phyloP scores from a whole-genome alignment of 257 asterid genomes.

The Verbena officinalis region DNA sequence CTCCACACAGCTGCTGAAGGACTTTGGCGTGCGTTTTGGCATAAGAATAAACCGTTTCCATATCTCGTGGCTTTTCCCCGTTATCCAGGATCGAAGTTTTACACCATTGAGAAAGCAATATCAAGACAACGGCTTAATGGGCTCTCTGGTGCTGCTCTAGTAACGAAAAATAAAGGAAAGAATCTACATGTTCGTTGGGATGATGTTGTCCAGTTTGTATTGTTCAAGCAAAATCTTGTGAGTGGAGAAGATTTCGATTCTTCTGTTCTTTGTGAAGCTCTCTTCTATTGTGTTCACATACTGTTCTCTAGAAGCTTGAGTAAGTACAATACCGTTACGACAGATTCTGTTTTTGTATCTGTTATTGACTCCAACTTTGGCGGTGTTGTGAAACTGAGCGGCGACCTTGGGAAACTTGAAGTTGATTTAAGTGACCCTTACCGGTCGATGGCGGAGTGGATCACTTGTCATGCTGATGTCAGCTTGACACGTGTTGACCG shows the following conservation, averaged over 20 bases:
- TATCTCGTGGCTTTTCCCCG: conserved; percentile 64
- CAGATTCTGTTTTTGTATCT: conserved; percentile 61
- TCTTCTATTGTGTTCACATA: conserved; percentile 67
- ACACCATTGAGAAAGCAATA: conserved; percentile 68
- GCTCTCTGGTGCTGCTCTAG: conserved; percentile 70
- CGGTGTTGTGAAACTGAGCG: conserved; percentile 69
- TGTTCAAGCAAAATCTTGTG: conserved; percentile 53
- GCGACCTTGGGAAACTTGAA: conserved; percentile 71
- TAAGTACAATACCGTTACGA: conserved; percentile 36
- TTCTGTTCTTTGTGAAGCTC: conserved; percentile 64
- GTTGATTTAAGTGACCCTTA: conserved; percentile 64
- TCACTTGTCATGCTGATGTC: conserved; percentile 61
- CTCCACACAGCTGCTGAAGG: conserved; percentile 71
- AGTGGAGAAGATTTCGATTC: conserved; percentile 45
- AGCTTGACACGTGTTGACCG: conserved; percentile 59
- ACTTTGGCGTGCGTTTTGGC: conserved; percentile 87
- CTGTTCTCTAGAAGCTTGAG: conserved; percentile 66
- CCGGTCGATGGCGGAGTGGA: conserved; percentile 73
- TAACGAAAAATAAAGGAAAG: conserved; percentile 46
- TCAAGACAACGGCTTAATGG: conserved; percentile 61
- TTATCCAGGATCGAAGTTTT: conserved; percentile 71
- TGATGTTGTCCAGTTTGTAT: conserved; percentile 57
- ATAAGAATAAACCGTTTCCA: conserved; percentile 63
- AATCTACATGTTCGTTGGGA: conserved; percentile 58
- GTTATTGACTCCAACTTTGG: conserved; percentile 68